Evolutionary conservation across 345 rosid genomes (phyloP).

Genomic region (Salix koriyanagi): DNA sequence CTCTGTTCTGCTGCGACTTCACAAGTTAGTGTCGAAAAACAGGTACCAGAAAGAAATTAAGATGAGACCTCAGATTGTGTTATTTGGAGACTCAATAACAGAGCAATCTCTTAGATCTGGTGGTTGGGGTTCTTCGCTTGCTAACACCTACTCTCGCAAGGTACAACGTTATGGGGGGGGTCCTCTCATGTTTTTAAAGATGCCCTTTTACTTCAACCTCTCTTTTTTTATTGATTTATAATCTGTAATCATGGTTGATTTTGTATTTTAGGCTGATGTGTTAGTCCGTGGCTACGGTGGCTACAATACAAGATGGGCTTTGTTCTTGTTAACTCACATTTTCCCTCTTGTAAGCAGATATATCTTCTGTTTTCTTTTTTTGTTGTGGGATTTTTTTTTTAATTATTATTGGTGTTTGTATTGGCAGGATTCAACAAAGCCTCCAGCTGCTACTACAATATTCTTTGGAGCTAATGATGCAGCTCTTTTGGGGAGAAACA

Average conservation of each 20-base stretch:
- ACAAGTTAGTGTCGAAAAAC: no score
- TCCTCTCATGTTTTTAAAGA: no score
- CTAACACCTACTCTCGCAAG: slow-evolving; percentile 77
- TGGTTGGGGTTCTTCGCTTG: slow-evolving; percentile 89
- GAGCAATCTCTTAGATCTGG: slow-evolving; percentile 68
- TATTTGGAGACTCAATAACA: slow-evolving; percentile 91
- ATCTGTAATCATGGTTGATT: background rate
- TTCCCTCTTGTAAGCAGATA: slow-evolving; percentile 54
- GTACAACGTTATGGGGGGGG: slow-evolving; percentile 14
- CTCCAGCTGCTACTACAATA: slow-evolving; percentile 69
- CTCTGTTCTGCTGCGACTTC: no score
- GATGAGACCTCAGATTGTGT: slow-evolving; percentile 72
- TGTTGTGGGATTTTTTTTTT: background rate
- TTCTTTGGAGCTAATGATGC: slow-evolving; percentile 98
- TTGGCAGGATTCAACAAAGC: slow-evolving; percentile 42
- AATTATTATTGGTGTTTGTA: background rate
- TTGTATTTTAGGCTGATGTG: slow-evolving; percentile 50
- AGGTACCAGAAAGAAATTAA: background rate
- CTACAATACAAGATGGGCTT: slow-evolving; percentile 90
- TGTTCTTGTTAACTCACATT: slow-evolving; percentile 68
- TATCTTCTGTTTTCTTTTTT: background rate
- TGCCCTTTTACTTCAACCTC: background rate
- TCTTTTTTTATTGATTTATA: background rate
- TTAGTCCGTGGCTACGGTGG: slow-evolving; percentile 92
- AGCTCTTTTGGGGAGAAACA: slow-evolving; percentile 62